Evolutionary conservation across 306 rosid genomes (phyloP), one percentile per base, ranked within the genome.

Genomic region (Lathyrus tuberosus): DNA sequence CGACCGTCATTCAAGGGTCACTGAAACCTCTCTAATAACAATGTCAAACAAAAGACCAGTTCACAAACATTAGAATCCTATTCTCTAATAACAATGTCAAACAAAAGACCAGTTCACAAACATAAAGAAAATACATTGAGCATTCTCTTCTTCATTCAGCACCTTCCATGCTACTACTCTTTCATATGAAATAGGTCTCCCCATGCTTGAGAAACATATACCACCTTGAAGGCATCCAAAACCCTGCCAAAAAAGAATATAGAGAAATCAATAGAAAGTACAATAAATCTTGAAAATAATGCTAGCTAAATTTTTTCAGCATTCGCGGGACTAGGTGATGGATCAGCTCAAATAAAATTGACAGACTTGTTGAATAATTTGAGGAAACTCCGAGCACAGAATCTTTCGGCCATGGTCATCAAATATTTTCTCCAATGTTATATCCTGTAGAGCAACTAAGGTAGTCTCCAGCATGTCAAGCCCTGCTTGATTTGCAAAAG

Each of bases 151-250:
- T 76, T 91, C 99, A 74, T 95, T 95, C 86, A 91, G 78, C 77
- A 95, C 99, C 86, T 95, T 95, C 99, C 99, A 91, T 75, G 99
- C 99, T 69, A 95, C 96, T 1, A 93, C 96, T 69, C 96, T 87
- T 74, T 95, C 99, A 6, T 89, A 87, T 0, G 99, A 95, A 71
- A 95, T 89, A 1, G 99, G 99, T 57, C 99, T 79, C 63, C 97
- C 99, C 99, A 95, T 95, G 96, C 99, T 95, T 22, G 99, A 95
- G 46, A 95, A 84, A 80, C 99, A 95, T 31, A 95, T 88, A 24
- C 99, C 99, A 1, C 99, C 92, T 86, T 89, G 97, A 62, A 95
- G 96, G 69, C 97, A 91, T 31, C 97, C 85, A 82, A 89, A 95
- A 20, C 97, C 99, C 99, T 95, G 53, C 76, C 60, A 52, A 51